Evolutionary conservation across 192 early-diverging fungal genomes (phyloP), one percentile per base, ranked within the genome.

Genomic region (Backusella liffmaniae): DNA sequence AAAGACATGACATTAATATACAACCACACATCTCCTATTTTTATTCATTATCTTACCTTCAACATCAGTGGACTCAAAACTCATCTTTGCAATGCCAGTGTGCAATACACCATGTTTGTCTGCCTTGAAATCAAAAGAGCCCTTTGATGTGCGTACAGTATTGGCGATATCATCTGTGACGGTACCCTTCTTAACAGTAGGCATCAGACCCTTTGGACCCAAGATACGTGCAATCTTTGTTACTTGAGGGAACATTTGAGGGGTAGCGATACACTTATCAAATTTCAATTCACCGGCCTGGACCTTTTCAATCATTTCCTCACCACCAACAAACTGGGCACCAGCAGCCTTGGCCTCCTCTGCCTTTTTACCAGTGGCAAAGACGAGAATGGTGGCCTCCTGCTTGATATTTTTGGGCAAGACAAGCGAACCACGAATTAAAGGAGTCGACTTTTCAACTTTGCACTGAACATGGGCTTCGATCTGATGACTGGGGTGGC

Each of bases 141-240:
- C 90, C 68, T 88, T 88, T 35, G 94, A 82, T 44, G 81, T 87
- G 51, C 68, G 81, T 30, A 97, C 91, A 26, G 89, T 86, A 6
- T 80, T 85, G 0, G 85, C 76, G 41, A 98, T 88, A 75, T 94
- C 93, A 67, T 91, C 88, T 0, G 93, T 93, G 3, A 96, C 95
- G 23, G 95, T 96, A 30, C 92, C 92, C 77, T 92, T 93, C 66
- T 93, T 93, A 29, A 89, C 84, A 4, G 92, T 96, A 29, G 97
- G 97, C 97, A 99, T 98, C 73, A 99, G 85, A n/a, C 95, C 95
- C 80, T 94, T 95, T 32, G 97, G 97, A 74, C 97, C 97, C 76
- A 99, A 81, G 32, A 96, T 80, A 65, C 91, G 89, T 6, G 96
- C 97, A 80, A 99, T 92, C 79, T 92, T 93, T 41, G 95, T 88